A percentile compares a stretch with the other conserved stretches of the same genome.
Evolutionary conservation across 2,329 filamentous ascomycete genomes (phyloP).

Genomic region (Cladosporium austrohemisphaericum): DNA sequence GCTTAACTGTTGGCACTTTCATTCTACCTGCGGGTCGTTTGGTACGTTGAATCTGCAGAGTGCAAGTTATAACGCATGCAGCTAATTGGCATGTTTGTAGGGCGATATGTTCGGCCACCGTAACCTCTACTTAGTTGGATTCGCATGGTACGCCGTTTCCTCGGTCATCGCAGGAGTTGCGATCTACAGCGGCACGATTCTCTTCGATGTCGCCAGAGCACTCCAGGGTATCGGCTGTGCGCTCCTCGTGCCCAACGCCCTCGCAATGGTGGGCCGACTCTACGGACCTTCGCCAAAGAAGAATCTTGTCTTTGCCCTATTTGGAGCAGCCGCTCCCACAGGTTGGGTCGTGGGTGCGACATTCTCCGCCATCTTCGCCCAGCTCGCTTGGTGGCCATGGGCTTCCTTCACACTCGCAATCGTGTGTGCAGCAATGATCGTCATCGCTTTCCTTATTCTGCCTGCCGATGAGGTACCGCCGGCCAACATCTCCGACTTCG

Average conservation of each 20-base stretch:
- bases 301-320: conserved; percentile 37
- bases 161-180: conserved; percentile 33
- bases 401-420: conserved; percentile 30
- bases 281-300: conserved; percentile 36
- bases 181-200: conserved; percentile 35
- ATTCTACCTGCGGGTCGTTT: conserved; percentile 43
- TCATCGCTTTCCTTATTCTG: conserved; percentile 21
- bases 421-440: conserved; percentile 10
- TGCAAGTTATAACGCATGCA: not conserved
- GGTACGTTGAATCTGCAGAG: not conserved
- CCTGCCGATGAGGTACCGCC: conserved; percentile 17
- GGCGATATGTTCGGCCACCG: conserved; percentile 46
- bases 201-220: conserved; percentile 37
- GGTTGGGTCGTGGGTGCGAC: conserved; percentile 35
- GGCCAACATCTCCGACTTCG: conserved; percentile 20
- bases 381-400: conserved; percentile 34
- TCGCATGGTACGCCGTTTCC: conserved; percentile 39
- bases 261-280: conserved; percentile 34
- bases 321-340: conserved; percentile 35
- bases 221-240: conserved; percentile 41
- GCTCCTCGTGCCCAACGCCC: conserved; percentile 36
- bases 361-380: conserved; percentile 33
- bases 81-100: not conserved
- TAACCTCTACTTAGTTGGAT: conserved; percentile 39
- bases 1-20: conserved; percentile 43